Conservation (phyloP, 306 rosid species). For the Macrotyloma uniflorum region DNA sequence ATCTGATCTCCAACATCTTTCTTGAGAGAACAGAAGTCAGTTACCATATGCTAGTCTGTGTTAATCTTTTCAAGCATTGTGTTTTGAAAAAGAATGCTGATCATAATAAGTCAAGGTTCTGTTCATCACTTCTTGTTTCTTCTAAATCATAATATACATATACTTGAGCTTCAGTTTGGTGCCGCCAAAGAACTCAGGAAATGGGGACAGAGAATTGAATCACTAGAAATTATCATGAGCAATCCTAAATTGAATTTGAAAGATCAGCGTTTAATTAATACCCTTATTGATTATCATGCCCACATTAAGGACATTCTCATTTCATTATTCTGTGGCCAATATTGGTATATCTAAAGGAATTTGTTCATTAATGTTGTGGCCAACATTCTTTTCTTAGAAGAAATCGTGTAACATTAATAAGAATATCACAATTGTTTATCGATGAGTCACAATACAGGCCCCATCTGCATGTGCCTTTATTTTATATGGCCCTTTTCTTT, state of each 20-base stretch:
- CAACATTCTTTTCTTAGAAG: constrained; percentile 44
- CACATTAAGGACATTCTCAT: constrained; percentile 41
- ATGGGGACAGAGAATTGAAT: background rate
- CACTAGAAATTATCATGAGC: background rate
- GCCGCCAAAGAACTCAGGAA: constrained; percentile 10
- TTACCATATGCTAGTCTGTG: constrained; percentile 1
- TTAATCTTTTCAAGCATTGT: constrained; percentile 12
- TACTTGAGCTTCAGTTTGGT: constrained; percentile 10
- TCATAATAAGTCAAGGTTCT: constrained; percentile 2
- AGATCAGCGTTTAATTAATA: constrained; percentile 29
- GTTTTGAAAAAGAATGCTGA: constrained; percentile 6
- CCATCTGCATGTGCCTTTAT: constrained; percentile 48
- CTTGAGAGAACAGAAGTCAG: background rate
- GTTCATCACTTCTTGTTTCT: constrained; percentile 9
- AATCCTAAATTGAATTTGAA: constrained; percentile 26
- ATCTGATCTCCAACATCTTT: constrained; percentile 22
- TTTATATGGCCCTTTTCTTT: constrained; percentile 41
- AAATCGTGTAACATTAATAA: constrained; percentile 38
- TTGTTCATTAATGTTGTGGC: constrained; percentile 43
- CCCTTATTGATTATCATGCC: constrained; percentile 32
- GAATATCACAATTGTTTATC: constrained; percentile 43
- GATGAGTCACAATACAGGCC: constrained; percentile 49
- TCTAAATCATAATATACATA: constrained; percentile 6
- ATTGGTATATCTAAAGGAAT: constrained; percentile 39
- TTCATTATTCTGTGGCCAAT: constrained; percentile 39